Evolutionary conservation across 2,329 filamentous ascomycete species (phyloP).

Genomic region (Exophiala aquamarina): DNA sequence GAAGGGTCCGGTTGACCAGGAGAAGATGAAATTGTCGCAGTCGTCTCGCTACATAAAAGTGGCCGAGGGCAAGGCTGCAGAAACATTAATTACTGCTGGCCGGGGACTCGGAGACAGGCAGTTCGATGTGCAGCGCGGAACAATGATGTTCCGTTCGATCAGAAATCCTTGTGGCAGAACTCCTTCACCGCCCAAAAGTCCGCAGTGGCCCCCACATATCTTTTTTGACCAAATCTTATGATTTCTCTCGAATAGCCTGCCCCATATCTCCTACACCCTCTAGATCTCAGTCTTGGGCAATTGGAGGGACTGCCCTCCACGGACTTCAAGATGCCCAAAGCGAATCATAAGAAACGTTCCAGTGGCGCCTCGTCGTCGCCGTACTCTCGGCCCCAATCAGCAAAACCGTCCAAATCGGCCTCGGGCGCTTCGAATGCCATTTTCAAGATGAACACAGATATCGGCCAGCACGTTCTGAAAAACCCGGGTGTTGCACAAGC

Average conservation of each 20-base stretch:
- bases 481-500: slow-evolving; percentile 81
- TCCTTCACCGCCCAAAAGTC: slow-evolving; percentile 22
- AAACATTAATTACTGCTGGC: not conserved
- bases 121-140: not conserved
- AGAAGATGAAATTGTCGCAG: not conserved
- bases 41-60: not conserved
- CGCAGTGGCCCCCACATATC: not conserved
- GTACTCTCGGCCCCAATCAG: slow-evolving; percentile 47
- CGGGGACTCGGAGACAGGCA: not conserved
- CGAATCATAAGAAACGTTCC: slow-evolving; percentile 54
- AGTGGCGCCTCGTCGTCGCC: slow-evolving; percentile 41
- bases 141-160: no score
- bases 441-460: slow-evolving; percentile 95
- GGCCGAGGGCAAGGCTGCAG: not conserved
- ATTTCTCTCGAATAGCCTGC: no score
- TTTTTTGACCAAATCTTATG: no score
- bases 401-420: slow-evolving; percentile 42
- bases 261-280: not conserved
- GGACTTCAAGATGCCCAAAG: slow-evolving; percentile 53
- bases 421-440: slow-evolving; percentile 69
- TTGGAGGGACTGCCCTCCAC: no score
- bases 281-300: no score
- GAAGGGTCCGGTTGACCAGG: not conserved
- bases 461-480: slow-evolving; percentile 90
- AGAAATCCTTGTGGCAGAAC: slow-evolving; percentile 1